phyloP scores from a whole-genome alignment of 805 yeast genomes.

The Metschnikowia kofuensis region DNA sequence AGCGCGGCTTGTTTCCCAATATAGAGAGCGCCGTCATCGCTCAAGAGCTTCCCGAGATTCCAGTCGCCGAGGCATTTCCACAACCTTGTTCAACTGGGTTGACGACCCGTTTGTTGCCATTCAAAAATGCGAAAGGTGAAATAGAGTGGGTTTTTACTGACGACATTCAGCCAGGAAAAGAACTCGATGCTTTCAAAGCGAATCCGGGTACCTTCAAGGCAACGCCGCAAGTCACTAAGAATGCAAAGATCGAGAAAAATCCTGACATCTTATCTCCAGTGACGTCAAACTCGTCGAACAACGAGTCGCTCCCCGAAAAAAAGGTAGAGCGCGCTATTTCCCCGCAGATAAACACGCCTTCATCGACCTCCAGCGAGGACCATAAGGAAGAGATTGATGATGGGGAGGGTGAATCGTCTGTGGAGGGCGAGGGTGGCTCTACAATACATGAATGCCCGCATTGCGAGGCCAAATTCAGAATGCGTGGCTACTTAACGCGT shows the following conservation, averaged over 20 bases:
- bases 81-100: constrained; percentile 49
- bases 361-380: constrained; percentile 27
- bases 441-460: constrained; percentile 43
- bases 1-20: constrained; percentile 14
- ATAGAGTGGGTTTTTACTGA: constrained; percentile 57
- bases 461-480: constrained; percentile 48
- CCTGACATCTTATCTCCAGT: constrained; percentile 32
- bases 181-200: constrained; percentile 28
- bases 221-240: not conserved
- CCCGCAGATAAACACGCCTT: constrained; percentile 31
- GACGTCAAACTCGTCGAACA: constrained; percentile 32
- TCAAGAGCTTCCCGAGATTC: not conserved
- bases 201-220: constrained; percentile 2
- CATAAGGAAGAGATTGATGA: constrained; percentile 15
- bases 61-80: constrained; percentile 10
- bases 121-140: constrained; percentile 51
- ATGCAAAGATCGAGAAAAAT: constrained; percentile 4
- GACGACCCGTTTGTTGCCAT: constrained; percentile 49
- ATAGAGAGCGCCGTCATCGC: constrained; percentile 2
- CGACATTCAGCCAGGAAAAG: constrained; percentile 27
- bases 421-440: constrained; percentile 16
- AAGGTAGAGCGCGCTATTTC: constrained; percentile 11
- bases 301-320: constrained; percentile 28
- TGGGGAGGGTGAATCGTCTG: constrained; percentile 4
- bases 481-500: constrained; percentile 53